Evolutionary conservation across 2,329 filamentous ascomycete species (phyloP), one percentile per base, ranked within the genome.

Genomic region (Ilyonectria sp.): DNA sequence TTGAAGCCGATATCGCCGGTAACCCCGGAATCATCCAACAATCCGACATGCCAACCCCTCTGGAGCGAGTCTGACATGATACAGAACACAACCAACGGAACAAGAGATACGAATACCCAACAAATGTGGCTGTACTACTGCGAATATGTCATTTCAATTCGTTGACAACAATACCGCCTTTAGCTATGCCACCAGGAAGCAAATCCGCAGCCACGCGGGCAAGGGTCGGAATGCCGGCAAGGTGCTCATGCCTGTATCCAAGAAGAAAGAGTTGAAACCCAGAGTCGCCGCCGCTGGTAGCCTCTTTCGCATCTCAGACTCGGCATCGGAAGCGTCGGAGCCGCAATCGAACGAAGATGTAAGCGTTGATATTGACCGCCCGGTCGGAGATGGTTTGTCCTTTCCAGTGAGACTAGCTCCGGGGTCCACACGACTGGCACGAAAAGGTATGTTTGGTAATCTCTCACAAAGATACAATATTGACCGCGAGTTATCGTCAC

Each of bases 211-310:
- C 50, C 67, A 69, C 49, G 67, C 58, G 1, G 67, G 64, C n/a
- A 61, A 55, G n/a, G 64, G 67, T n/a, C 67, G 64, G 40, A 69
- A 65, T 56, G 57, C 58, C 17, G 67, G 67, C 31, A 60, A 57
- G 44, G 65, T 31, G 37, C 23, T 69, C 46, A 31, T 52, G 17
- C 60, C 60, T 11, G 26, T 63, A n/a, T 64, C 67, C 10, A 44
- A 43, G 29, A 69, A 60, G 29, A 60, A 50, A 21, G 33, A 31
- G n/a, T 31, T 55, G 21, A 46, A 52, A 19, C 44, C 63, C 4
- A 33, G 40, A 47, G 49, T 49, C n/a, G 59, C 23, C 13, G 35
- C 37, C 3, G 49, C 53, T 37, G 31, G 35, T 9, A 15, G 57
- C 7, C 52, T 61, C 29, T 26, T 52, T 29, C 57, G 35, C 7